A percentile compares a stretch with the other conserved stretches of the same genome.
Conservation (phyloP, 225 moss, liverwort and hornwort genomes). For the Lunularia cruciata region DNA sequence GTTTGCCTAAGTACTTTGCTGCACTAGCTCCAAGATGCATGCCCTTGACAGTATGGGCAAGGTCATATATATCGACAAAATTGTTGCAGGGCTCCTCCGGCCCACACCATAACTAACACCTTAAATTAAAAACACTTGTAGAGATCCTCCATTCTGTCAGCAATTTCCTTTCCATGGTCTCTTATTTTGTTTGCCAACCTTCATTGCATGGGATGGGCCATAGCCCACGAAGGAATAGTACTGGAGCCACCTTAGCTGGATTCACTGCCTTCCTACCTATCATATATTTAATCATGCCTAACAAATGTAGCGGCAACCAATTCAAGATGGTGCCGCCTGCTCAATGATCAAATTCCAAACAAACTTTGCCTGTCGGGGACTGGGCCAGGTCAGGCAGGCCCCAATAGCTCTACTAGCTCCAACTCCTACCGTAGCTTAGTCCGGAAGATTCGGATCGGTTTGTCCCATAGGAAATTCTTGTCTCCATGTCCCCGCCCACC, state of each 20-base stretch:
- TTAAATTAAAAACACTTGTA: not conserved
- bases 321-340: not conserved
- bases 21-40: slow-evolving; percentile 4
- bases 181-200: not conserved
- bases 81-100: not conserved
- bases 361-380: not conserved
- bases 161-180: not conserved
- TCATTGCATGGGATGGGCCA: slow-evolving; percentile 1
- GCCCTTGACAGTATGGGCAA: not conserved
- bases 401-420: not conserved
- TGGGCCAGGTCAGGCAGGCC: no score
- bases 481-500: not conserved
- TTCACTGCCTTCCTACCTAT: not conserved
- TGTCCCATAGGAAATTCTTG: slow-evolving; percentile 6
- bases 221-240: not conserved
- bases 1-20: slow-evolving; percentile 3
- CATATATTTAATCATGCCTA: not conserved
- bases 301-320: not conserved
- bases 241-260: not conserved
- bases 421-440: no score
- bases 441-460: slow-evolving; percentile 7
- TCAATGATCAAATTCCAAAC: not conserved
- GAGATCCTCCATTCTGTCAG: not conserved
- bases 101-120: not conserved
- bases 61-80: not conserved